Evolutionary conservation across 129 eudicot genomes (phyloP).

Genomic region (Chrysanthemum makinoi): DNA sequence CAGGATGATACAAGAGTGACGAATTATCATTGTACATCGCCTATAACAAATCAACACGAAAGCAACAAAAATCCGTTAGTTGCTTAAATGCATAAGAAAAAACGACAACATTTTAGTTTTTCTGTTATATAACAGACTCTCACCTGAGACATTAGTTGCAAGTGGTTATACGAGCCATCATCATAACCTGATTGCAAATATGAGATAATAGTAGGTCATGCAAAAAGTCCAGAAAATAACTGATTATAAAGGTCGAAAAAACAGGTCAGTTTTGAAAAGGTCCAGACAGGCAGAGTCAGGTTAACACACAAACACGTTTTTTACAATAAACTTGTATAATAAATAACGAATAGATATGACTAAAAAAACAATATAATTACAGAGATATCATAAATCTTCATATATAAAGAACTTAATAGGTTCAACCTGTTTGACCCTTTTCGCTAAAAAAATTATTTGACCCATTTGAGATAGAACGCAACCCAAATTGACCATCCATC

Average conservation of each 20-base stretch:
- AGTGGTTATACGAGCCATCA: slow-evolving; percentile 49
- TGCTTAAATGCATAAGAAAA: not conserved
- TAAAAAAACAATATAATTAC: too few species aligned
- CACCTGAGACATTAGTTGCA: slow-evolving; percentile 74
- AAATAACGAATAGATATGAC: too few species aligned
- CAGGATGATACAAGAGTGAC: slow-evolving; percentile 56
- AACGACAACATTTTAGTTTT: not conserved
- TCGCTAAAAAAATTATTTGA: not conserved
- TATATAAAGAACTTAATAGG: too few species aligned
- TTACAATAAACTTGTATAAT: too few species aligned
- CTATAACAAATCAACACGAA: slow-evolving; percentile 27
- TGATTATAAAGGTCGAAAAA: not conserved
- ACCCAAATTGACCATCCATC: not conserved
- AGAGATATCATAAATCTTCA: too few species aligned
- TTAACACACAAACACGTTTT: too few species aligned
- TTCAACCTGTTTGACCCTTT: not conserved
- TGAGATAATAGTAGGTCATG: slow-evolving; percentile 9
- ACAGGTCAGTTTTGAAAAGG: not conserved
- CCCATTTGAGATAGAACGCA: not conserved
- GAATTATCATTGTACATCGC: slow-evolving; percentile 72
- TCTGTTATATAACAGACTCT: slow-evolving; percentile 25
- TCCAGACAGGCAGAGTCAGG: not conserved
- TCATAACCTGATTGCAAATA: slow-evolving; percentile 57
- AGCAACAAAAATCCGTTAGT: not conserved
- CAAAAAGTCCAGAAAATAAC: not conserved